Evolutionary conservation across 2,329 filamentous ascomycete genomes (phyloP).

Genomic region (Hypoxylon sp.): DNA sequence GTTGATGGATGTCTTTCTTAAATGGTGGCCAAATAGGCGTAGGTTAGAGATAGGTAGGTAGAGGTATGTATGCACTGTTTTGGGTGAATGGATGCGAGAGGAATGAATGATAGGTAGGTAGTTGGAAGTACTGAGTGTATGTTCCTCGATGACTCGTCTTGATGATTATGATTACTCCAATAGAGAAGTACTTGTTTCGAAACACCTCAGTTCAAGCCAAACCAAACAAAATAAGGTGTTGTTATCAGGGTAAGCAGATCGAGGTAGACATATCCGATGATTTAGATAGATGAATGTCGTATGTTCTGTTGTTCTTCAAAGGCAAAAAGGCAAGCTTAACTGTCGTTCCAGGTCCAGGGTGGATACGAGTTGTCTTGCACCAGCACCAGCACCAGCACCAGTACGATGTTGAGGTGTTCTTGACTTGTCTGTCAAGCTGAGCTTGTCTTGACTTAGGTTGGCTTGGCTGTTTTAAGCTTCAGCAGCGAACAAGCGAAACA

Average conservation of each 20-base stretch:
- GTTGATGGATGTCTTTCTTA: slow-evolving; percentile 21
- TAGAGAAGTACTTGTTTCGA: slow-evolving; percentile 8
- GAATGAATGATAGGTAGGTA: slow-evolving; percentile 14
- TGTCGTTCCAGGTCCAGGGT: slow-evolving; percentile 6
- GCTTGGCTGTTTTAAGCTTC: slow-evolving; percentile 28
- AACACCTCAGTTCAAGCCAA: neutral
- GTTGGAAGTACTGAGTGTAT: slow-evolving; percentile 8
- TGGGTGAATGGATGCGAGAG: slow-evolving; percentile 6
- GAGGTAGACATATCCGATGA: no score
- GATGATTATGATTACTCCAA: slow-evolving; percentile 4
- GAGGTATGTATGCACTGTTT: neutral
- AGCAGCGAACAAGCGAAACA: no score
- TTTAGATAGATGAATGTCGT: slow-evolving; percentile 22
- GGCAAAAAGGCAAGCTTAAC: slow-evolving; percentile 16
- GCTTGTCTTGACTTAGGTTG: slow-evolving; percentile 2
- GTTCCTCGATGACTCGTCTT: slow-evolving; percentile 7
- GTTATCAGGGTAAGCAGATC: no score
- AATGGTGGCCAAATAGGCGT: slow-evolving; percentile 10
- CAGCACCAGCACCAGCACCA: no score
- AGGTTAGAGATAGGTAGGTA: no score
- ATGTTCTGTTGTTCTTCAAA: slow-evolving; percentile 24
- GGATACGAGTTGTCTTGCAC: no score
- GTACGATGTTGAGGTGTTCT: no score
- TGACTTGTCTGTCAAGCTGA: slow-evolving; percentile 10
- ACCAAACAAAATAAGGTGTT: no score